Evolutionary conservation across 306 rosid species (phyloP).

Genomic region (Trichosanthes cucumerina): DNA sequence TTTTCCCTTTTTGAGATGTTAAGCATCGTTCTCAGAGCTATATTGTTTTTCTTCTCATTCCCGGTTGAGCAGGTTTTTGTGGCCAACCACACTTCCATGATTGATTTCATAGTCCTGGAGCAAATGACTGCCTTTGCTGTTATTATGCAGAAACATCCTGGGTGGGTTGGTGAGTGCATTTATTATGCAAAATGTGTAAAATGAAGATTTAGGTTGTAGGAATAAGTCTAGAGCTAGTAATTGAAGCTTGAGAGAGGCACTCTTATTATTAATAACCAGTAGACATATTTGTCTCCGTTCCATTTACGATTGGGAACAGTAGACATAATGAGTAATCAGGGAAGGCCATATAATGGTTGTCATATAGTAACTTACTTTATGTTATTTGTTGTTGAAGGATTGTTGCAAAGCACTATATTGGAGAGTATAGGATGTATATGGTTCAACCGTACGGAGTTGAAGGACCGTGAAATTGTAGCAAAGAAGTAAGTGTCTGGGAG

Average conservation of each 20-base stretch:
- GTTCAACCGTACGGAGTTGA: slow-evolving; percentile 87
- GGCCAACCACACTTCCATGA: slow-evolving; percentile 96
- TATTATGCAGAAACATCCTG: slow-evolving; percentile 97
- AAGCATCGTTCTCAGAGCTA: slow-evolving; percentile 7
- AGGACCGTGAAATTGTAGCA: slow-evolving; percentile 94
- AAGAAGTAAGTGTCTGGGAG: slow-evolving; percentile 51
- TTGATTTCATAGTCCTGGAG: slow-evolving; percentile 87
- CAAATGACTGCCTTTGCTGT: slow-evolving; percentile 99
- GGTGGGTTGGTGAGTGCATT: slow-evolving; percentile 89
- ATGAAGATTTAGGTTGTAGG: background rate
- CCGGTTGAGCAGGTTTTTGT: slow-evolving; percentile 67
- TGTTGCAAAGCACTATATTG: slow-evolving; percentile 88
- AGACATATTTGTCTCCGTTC: background rate
- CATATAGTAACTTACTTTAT: slow-evolving; percentile 9
- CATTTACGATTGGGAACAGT: background rate
- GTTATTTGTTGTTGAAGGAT: slow-evolving; percentile 36
- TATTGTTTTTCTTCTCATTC: slow-evolving; percentile 9
- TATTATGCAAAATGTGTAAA: background rate
- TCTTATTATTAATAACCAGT: background rate
- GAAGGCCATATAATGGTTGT: background rate
- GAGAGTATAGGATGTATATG: slow-evolving; percentile 93
- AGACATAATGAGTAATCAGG: slow-evolving; percentile 1
- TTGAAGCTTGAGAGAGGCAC: background rate
- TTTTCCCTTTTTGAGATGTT: slow-evolving; percentile 4
- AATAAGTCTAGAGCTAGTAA: background rate